Evolutionary conservation across 2,329 filamentous ascomycete genomes (phyloP).

Genomic region (Verticillium longisporum): DNA sequence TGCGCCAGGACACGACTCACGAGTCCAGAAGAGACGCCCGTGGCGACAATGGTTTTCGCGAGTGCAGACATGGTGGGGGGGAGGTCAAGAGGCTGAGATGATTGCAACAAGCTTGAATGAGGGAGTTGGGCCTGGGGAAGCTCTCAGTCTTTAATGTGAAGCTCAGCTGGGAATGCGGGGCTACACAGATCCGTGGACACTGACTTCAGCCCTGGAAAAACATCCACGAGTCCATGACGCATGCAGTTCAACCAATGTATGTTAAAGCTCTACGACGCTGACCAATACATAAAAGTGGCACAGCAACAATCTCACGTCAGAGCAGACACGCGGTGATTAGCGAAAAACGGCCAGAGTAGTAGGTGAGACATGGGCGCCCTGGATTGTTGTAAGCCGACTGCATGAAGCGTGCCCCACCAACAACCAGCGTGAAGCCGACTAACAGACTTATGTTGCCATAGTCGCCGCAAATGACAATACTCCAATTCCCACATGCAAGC

Average conservation of each 20-base stretch:
- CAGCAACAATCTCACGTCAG: background rate
- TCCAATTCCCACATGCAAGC: no score
- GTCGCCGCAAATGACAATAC: no score
- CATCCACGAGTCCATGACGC: background rate
- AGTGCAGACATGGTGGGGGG: conserved; percentile 24
- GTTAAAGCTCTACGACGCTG: background rate
- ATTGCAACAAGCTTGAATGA: background rate
- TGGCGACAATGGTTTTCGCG: conserved; percentile 44
- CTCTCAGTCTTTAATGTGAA: background rate
- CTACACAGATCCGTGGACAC: background rate
- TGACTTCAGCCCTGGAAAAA: background rate
- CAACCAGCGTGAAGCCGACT: background rate
- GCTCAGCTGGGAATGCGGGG: background rate
- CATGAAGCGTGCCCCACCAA: background rate
- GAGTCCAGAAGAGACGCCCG: conserved; percentile 41
- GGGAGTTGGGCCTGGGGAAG: background rate
- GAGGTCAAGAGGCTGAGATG: background rate
- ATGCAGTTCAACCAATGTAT: background rate
- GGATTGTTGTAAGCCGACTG: background rate
- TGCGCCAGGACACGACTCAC: conserved; percentile 20
- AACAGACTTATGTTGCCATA: no score
- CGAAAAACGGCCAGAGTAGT: background rate
- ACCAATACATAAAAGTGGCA: background rate
- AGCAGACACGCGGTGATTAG: background rate
- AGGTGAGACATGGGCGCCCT: background rate